Conservation (phyloP, 208 protist genomes). For the Leptomonas pyrrhocoris region DNA sequence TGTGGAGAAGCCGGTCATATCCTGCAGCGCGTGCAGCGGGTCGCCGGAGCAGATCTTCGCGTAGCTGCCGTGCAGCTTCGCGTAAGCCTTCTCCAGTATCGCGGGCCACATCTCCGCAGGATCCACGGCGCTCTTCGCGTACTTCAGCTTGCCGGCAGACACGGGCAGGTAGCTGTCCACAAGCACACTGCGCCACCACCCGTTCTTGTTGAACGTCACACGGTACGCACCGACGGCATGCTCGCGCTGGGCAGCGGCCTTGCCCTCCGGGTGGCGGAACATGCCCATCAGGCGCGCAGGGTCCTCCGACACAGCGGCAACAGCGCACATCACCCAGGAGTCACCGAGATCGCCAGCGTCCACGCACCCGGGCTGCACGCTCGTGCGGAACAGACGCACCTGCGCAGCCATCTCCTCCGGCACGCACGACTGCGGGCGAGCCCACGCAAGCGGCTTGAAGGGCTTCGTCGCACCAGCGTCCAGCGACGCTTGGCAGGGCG, state of each 20-base stretch:
- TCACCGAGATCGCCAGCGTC: constrained; percentile 83
- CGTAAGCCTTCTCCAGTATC: constrained; percentile 90
- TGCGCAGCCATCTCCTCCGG: constrained; percentile 70
- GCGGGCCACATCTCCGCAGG: constrained; percentile 81
- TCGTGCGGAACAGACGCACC: constrained; percentile 74
- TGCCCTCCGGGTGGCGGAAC: constrained; percentile 73
- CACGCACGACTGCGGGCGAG: constrained; percentile 78
- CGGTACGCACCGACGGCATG: constrained; percentile 64
- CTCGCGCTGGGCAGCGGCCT: constrained; percentile 63
- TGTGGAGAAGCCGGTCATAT: constrained; percentile 77
- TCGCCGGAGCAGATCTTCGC: constrained; percentile 76
- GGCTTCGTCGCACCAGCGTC: constrained; percentile 57
- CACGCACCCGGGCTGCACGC: constrained; percentile 74
- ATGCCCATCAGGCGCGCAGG: constrained; percentile 68
- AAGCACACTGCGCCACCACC: constrained; percentile 87
- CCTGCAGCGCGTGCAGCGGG: constrained; percentile 73
- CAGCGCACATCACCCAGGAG: constrained; percentile 74
- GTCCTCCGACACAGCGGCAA: constrained; percentile 69
- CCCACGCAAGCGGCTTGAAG: constrained; percentile 77
- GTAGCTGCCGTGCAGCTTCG: constrained; percentile 87
- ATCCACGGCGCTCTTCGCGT: constrained; percentile 68
- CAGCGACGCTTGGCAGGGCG: constrained; percentile 66
- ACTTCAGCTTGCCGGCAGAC: constrained; percentile 58
- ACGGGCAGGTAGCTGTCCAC: constrained; percentile 90
- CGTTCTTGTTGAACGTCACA: constrained; percentile 86